Evolutionary conservation across 2,329 filamentous ascomycete genomes (phyloP).

Genomic region (Fusarium sp.): DNA sequence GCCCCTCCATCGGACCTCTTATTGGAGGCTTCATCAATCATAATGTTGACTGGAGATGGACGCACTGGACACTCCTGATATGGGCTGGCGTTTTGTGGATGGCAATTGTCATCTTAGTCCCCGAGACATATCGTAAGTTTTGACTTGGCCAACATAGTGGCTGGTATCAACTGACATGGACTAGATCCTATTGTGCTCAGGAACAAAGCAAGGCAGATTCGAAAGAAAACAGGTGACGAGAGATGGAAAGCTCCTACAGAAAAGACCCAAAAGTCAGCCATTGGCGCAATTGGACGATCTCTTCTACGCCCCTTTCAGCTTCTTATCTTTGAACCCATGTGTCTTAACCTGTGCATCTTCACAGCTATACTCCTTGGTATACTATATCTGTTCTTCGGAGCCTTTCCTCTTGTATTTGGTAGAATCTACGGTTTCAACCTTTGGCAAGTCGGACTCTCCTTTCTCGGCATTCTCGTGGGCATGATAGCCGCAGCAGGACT

Average conservation of each 20-base stretch:
- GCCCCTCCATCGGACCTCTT: slow-evolving; percentile 70
- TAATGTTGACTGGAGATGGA: slow-evolving; percentile 80
- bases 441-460: slow-evolving; percentile 83
- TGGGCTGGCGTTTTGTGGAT: slow-evolving; percentile 76
- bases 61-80: slow-evolving; percentile 86
- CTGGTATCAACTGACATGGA: slow-evolving; percentile 7
- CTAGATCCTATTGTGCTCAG: slow-evolving; percentile 75
- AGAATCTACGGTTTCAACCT: slow-evolving; percentile 80
- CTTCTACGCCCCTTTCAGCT: slow-evolving; percentile 81
- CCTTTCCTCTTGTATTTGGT: slow-evolving; percentile 83
- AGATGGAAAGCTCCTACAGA: slow-evolving; percentile 84
- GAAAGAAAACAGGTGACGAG: slow-evolving; percentile 81
- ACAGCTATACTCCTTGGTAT: slow-evolving; percentile 88
- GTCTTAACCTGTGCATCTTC: slow-evolving; percentile 81
- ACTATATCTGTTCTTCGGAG: slow-evolving; percentile 90
- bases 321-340: slow-evolving; percentile 86
- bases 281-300: slow-evolving; percentile 67
- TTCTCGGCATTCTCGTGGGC: slow-evolving; percentile 76
- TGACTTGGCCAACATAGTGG: background rate
- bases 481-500: slow-evolving; percentile 73
- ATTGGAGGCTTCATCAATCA: slow-evolving; percentile 87
- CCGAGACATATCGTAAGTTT: slow-evolving; percentile 81
- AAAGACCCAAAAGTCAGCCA: slow-evolving; percentile 74
- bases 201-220: slow-evolving; percentile 75
- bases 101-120: slow-evolving; percentile 77